Conservation (phyloP, 2,329 filamentous ascomycete species). For the Colletotrichum phormii region DNA sequence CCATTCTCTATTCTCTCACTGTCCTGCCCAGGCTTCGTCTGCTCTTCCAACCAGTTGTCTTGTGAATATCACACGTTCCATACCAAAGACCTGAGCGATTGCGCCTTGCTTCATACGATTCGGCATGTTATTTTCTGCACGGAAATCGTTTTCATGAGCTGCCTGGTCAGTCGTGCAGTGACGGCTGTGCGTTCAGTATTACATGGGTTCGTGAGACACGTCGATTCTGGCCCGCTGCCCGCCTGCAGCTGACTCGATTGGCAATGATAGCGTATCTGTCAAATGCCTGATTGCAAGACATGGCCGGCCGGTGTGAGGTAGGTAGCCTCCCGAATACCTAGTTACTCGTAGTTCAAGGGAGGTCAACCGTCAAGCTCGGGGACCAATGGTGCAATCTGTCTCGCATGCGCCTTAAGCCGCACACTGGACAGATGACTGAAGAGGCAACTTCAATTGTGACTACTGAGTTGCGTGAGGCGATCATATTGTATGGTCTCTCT, state of each 20-base stretch:
- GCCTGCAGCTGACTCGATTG: background rate
- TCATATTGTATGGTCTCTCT: background rate
- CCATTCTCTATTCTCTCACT: background rate
- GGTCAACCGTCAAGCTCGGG: background rate
- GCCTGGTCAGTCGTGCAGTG: background rate
- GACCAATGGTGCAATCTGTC: constrained; percentile 2
- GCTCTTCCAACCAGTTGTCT: background rate
- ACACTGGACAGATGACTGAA: background rate
- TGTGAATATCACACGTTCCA: background rate
- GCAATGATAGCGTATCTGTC: constrained; percentile 5
- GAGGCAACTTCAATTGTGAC: background rate
- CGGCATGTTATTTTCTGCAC: background rate
- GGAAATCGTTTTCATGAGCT: background rate
- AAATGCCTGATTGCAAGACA: constrained; percentile 14
- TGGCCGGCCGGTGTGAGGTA: background rate
- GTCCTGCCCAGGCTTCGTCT: background rate
- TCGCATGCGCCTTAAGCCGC: background rate
- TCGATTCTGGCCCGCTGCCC: background rate
- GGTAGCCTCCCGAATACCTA: background rate
- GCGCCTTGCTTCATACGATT: background rate
- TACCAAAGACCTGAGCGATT: background rate
- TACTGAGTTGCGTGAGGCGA: background rate
- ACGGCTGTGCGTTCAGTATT: background rate
- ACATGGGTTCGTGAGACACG: background rate
- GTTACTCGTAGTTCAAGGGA: constrained; percentile 14